A percentile compares a stretch with the other conserved stretches of the same genome.
Evolutionary conservation across 441 rosid genomes (phyloP).

Genomic region (Eutrema salsugineum): DNA sequence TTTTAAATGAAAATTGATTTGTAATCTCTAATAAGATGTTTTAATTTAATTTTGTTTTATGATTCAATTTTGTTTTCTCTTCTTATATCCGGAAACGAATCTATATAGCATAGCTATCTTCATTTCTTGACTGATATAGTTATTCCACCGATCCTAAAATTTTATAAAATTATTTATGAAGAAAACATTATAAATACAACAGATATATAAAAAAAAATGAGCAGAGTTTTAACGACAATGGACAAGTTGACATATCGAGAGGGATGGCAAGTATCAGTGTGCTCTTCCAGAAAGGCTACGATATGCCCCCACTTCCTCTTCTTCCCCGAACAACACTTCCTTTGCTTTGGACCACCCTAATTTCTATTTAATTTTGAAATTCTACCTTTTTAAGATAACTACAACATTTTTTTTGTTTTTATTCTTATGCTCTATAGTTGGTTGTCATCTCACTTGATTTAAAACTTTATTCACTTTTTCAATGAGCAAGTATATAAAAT

Average conservation of each 20-base stretch:
- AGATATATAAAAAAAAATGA: background rate
- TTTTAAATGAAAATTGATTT: no score
- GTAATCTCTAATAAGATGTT: no score
- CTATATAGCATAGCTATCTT: no score
- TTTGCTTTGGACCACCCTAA: constrained; percentile 17
- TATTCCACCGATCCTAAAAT: no score
- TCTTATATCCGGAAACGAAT: no score
- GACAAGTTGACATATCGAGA: constrained; percentile 18
- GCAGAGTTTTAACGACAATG: background rate
- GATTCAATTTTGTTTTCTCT: no score
- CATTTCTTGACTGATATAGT: no score
- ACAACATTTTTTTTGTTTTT: background rate
- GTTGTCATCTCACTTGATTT: background rate
- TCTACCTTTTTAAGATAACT: background rate
- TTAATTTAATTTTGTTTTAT: no score
- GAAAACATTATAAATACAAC: no score
- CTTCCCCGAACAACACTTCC: constrained; percentile 5
- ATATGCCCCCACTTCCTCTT: constrained; percentile 12
- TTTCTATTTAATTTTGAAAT: background rate
- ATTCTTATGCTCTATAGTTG: background rate
- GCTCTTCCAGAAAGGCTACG: constrained; percentile 17
- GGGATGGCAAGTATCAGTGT: constrained; percentile 20
- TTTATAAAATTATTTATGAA: no score
- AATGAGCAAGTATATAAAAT: no score
- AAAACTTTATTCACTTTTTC: background rate